Evolutionary conservation across 495 filamentous ascomycete species (phyloP).

Genomic region (Terfezia boudieri): DNA sequence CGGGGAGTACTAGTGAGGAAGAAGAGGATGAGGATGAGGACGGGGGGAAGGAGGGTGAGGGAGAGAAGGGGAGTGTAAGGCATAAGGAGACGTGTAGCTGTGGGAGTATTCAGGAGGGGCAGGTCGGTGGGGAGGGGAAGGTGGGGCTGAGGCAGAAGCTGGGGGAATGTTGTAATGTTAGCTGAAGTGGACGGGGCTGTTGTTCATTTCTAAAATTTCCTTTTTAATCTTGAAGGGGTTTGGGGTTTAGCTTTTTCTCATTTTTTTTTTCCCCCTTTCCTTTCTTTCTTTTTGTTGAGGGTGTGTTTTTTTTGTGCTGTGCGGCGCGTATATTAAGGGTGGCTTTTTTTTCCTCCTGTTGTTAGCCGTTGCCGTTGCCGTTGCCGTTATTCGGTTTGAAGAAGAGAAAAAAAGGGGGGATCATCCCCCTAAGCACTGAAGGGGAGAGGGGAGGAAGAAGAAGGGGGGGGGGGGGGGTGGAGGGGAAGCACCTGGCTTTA

Average conservation of each 20-base stretch:
- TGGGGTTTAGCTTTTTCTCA: neutral
- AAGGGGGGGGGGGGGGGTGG: no score
- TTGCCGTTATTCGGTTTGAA: no score
- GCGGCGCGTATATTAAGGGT: no score
- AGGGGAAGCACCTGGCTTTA: no score
- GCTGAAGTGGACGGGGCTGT: neutral
- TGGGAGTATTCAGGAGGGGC: neutral
- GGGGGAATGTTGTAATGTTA: neutral
- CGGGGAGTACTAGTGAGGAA: no score
- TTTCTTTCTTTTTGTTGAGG: neutral
- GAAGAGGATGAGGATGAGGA: neutral
- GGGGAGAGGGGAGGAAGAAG: no score
- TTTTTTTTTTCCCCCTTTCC: neutral
- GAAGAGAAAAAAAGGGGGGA: no score
- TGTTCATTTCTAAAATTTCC: neutral
- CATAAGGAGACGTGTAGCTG: neutral
- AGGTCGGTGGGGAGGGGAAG: neutral
- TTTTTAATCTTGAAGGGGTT: neutral
- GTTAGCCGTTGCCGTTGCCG: no score
- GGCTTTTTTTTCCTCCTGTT: no score
- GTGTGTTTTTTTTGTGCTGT: neutral
- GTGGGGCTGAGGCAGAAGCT: neutral
- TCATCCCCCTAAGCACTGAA: no score
- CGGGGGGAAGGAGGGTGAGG: neutral
- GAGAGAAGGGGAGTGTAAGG: neutral